phyloP scores from a whole-genome alignment of 1,284 basidiomycete species.

The Inonotus hispidus region DNA sequence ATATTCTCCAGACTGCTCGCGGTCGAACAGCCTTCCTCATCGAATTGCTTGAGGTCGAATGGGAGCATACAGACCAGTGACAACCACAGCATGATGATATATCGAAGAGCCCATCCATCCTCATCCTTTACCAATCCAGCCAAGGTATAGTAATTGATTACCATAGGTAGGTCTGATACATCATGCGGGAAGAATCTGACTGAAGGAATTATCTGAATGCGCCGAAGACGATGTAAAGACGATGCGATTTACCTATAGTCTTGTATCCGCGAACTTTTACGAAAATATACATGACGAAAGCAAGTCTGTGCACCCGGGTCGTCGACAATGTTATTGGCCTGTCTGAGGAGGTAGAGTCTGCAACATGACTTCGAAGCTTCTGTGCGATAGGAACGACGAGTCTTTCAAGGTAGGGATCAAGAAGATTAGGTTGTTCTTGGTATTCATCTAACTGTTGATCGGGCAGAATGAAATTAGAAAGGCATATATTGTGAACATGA shows the following conservation, averaged over 20 bases:
- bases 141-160: slow-evolving; percentile 60
- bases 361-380: slow-evolving; percentile 57
- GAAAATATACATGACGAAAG: slow-evolving; percentile 74
- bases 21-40: slow-evolving; percentile 47
- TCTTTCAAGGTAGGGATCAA: slow-evolving; percentile 91
- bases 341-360: slow-evolving; percentile 21
- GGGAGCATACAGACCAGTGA: slow-evolving; percentile 93
- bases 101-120: slow-evolving; percentile 75
- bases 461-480: neutral
- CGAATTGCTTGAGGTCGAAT: slow-evolving; percentile 85
- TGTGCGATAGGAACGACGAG: slow-evolving; percentile 78
- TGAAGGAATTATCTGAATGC: slow-evolving; percentile 28
- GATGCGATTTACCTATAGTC: slow-evolving; percentile 74
- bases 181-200: slow-evolving; percentile 92
- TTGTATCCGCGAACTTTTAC: slow-evolving; percentile 92
- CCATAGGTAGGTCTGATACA: slow-evolving; percentile 74
- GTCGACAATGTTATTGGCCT: slow-evolving; percentile 31
- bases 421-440: slow-evolving; percentile 89
- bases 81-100: slow-evolving; percentile 87
- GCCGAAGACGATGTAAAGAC: neutral
- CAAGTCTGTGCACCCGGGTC: slow-evolving; percentile 47
- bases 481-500: neutral
- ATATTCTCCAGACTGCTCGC: slow-evolving; percentile 52
- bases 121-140: slow-evolving; percentile 40
- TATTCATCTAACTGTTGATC: slow-evolving; percentile 73